Evolutionary conservation across 352 stramenopile species (phyloP).

Genomic region (Globisporangium nagaii): DNA sequence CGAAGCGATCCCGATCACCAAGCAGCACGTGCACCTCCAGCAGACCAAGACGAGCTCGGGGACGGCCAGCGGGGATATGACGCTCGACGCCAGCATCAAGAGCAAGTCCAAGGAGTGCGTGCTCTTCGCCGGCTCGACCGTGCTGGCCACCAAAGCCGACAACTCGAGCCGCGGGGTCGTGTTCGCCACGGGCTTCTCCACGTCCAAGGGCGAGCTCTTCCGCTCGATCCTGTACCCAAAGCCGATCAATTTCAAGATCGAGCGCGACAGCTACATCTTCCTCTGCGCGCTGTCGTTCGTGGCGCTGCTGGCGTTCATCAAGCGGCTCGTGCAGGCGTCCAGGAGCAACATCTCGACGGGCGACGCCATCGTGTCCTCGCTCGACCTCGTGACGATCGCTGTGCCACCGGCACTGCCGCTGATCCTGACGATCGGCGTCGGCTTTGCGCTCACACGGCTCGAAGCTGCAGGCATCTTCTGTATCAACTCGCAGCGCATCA

Average conservation of each 20-base stretch:
- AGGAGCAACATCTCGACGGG: slow-evolving; percentile 18
- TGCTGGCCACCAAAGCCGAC: slow-evolving; percentile 27
- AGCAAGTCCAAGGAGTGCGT: slow-evolving; percentile 42
- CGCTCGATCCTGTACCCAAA: slow-evolving; percentile 61
- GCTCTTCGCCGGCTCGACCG: slow-evolving; percentile 54
- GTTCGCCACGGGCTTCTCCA: slow-evolving; percentile 54
- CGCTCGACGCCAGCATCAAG: slow-evolving; percentile 33
- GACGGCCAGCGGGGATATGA: slow-evolving; percentile 5
- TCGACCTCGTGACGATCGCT: slow-evolving; percentile 63
- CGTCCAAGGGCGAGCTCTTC: slow-evolving; percentile 68
- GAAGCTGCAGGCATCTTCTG: slow-evolving; percentile 46
- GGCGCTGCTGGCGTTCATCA: slow-evolving; percentile 46
- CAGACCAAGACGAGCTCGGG: too few species aligned
- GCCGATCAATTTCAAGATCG: slow-evolving; percentile 50
- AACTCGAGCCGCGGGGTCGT: slow-evolving; percentile 45
- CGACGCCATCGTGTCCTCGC: slow-evolving; percentile 18
- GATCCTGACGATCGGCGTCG: slow-evolving; percentile 47
- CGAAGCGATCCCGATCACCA: slow-evolving; percentile 76
- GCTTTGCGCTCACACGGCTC: slow-evolving; percentile 51
- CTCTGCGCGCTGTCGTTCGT: slow-evolving; percentile 34
- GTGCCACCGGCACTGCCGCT: slow-evolving; percentile 53
- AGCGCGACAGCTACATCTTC: slow-evolving; percentile 66
- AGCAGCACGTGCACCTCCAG: slow-evolving; percentile 25
- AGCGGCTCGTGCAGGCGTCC: slow-evolving; percentile 32
- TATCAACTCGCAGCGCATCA: slow-evolving; percentile 69